These are phyloP conservation scores for Schizosaccharomyces cryophilus DNA, from an alignment of 805 yeast species.

Conservation along the genomic window DNA sequence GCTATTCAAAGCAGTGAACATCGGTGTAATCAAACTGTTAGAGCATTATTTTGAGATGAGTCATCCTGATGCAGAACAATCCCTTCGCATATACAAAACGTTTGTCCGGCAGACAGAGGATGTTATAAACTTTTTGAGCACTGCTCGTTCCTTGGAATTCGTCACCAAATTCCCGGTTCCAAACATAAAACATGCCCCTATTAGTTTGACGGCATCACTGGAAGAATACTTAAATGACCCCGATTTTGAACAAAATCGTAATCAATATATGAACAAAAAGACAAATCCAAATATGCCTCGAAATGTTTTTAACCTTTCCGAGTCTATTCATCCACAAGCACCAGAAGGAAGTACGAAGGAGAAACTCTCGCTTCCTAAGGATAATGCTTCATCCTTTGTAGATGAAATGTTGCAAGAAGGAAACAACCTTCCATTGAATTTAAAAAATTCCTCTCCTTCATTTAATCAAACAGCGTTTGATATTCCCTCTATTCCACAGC, in stretches of 20 bases:
- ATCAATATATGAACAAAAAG: conserved; percentile 51
- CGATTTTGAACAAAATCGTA: conserved; percentile 53
- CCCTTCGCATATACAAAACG: conserved; percentile 56
- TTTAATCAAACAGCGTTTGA: background rate
- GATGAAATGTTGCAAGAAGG: background rate
- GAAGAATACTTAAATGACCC: conserved; percentile 79
- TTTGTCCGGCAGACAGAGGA: conserved; percentile 69
- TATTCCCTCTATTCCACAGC: too few relatives aligned
- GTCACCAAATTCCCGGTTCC: conserved; percentile 82
- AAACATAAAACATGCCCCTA: conserved; percentile 89
- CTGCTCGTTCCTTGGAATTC: conserved; percentile 70
- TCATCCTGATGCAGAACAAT: conserved; percentile 60
- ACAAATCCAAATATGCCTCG: background rate
- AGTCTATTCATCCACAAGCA: background rate
- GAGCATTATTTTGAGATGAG: conserved; percentile 92
- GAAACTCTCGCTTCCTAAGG: background rate
- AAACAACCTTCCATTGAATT: conserved; percentile 2
- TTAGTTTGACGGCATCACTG: conserved; percentile 63
- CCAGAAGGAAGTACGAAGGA: background rate
- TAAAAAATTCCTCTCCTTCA: background rate
- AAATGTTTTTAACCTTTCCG: too few relatives aligned
- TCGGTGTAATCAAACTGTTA: conserved; percentile 78
- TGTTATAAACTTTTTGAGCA: conserved; percentile 67
- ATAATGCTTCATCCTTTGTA: background rate
- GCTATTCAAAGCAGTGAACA: conserved; percentile 72